phyloP scores from a whole-genome alignment of 2,329 filamentous ascomycete genomes.

The Claviceps digitariae region DNA sequence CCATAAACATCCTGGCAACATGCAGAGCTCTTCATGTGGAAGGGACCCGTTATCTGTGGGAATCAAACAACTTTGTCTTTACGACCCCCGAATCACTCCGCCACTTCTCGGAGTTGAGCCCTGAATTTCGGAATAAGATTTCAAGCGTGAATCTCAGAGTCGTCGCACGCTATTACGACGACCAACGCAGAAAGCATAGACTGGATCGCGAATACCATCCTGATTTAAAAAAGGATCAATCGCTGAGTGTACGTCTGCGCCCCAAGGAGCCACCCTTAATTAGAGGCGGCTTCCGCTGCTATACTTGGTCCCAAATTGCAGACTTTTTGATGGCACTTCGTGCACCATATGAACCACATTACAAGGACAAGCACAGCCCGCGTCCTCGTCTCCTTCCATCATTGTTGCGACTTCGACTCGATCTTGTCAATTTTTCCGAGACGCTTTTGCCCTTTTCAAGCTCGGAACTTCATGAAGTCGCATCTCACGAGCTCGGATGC shows the following conservation, averaged over 20 bases:
- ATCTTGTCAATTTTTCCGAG: conserved; percentile 41
- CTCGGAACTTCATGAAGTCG: conserved; percentile 35
- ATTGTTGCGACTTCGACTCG: conserved; percentile 33
- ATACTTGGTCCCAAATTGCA: conserved; percentile 38
- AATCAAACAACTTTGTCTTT: conserved; percentile 39
- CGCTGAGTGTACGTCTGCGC: conserved; percentile 28
- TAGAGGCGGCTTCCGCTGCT: conserved; percentile 39
- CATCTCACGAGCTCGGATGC: conserved; percentile 39
- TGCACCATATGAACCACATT: conserved; percentile 33
- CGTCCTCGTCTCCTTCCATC: conserved; percentile 33
- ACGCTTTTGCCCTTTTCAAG: conserved; percentile 31
- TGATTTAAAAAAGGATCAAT: conserved; percentile 26
- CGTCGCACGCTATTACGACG: conserved; percentile 42
- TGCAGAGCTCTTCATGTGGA: conserved; percentile 36
- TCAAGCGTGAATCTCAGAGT: conserved; percentile 36
- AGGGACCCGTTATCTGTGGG: conserved; percentile 36
- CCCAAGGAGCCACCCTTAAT: conserved; percentile 31
- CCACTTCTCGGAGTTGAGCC: conserved; percentile 32
- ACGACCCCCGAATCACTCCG: conserved; percentile 36
- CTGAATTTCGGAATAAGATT: conserved; percentile 29
- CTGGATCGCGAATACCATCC: conserved; percentile 29
- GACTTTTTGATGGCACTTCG: conserved; percentile 38
- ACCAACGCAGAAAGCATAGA: conserved; percentile 29
- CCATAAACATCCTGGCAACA: conserved; percentile 39
- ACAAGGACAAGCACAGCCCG: conserved; percentile 20